phyloP scores from a whole-genome alignment of 495 filamentous ascomycete genomes.

The Talaromyces thailandensis region DNA sequence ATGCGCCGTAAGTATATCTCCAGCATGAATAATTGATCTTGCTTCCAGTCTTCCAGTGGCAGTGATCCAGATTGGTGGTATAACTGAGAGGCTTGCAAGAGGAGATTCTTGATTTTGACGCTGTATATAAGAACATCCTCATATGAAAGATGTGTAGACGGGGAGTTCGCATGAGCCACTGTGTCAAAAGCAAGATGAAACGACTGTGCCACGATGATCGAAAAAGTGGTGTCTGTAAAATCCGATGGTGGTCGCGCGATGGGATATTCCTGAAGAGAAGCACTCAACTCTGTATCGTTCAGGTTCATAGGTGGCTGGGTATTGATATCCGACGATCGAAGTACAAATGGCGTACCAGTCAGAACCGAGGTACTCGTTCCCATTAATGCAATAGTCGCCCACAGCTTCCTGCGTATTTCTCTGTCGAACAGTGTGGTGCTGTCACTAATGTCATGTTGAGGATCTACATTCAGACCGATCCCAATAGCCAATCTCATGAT shows the following conservation, averaged over 20 bases:
- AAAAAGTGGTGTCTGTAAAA: constrained; percentile 4
- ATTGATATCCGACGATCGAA: constrained; percentile 1
- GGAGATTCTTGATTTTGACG: constrained; percentile 1
- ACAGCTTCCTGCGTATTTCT: constrained; percentile 1
- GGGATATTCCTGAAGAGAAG: background rate
- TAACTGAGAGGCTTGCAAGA: background rate
- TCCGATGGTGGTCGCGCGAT: background rate
- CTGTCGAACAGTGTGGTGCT: background rate
- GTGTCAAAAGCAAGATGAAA: constrained; percentile 1
- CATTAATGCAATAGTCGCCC: constrained; percentile 4
- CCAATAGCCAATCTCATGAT: background rate
- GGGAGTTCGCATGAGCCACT: constrained; percentile 2
- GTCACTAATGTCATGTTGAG: background rate
- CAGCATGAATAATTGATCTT: background rate
- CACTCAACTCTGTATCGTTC: background rate
- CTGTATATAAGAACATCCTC: constrained; percentile 3
- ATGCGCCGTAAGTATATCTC: constrained; percentile 4
- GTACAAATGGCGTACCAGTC: constrained; percentile 1
- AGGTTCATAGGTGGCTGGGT: background rate
- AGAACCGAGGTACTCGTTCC: background rate
- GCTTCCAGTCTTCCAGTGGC: background rate
- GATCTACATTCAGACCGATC: constrained; percentile 2
- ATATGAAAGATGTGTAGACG: background rate
- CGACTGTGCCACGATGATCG: background rate
- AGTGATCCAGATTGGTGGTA: background rate